Conservation (phyloP, 2,329 filamentous ascomycete genomes). For the Kalmusia sp. region DNA sequence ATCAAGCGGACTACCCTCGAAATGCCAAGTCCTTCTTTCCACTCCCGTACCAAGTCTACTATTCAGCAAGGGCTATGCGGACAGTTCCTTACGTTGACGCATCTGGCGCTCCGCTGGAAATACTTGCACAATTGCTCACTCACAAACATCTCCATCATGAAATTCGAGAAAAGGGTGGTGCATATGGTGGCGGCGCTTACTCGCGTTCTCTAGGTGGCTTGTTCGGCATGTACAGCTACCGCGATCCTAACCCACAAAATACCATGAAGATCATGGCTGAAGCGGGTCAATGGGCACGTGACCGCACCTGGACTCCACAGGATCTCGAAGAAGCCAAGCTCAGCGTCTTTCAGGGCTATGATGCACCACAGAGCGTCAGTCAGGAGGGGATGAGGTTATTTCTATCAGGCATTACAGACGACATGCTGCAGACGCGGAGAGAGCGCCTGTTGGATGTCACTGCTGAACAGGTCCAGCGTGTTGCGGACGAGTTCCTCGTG, state of each 20-base stretch:
- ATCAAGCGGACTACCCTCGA: constrained; percentile 46
- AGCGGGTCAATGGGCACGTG: constrained; percentile 81
- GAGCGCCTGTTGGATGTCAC: constrained; percentile 88
- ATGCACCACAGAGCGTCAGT: constrained; percentile 87
- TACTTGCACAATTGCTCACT: constrained; percentile 89
- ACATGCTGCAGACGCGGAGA: constrained; percentile 86
- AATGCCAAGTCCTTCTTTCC: constrained; percentile 83
- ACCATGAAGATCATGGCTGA: constrained; percentile 84
- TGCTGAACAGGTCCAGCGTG: constrained; percentile 78
- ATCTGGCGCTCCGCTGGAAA: constrained; percentile 80
- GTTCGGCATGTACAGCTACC: constrained; percentile 96
- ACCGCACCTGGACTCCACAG: constrained; percentile 79
- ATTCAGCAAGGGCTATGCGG: constrained; percentile 81
- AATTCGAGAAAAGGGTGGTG: constrained; percentile 96
- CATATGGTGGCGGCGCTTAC: constrained; percentile 92
- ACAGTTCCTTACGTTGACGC: constrained; percentile 83
- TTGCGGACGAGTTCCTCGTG: constrained; percentile 82
- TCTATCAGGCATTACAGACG: constrained; percentile 81
- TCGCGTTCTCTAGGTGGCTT: constrained; percentile 79
- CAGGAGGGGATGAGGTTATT: constrained; percentile 88
- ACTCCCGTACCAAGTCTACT: constrained; percentile 96
- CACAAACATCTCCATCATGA: constrained; percentile 97
- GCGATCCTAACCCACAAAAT: constrained; percentile 92
- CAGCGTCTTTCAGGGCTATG: constrained; percentile 88
- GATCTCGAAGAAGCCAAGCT: constrained; percentile 97